A percentile compares a stretch with the other conserved stretches of the same genome.
Evolutionary conservation across 257 asterid species (phyloP).

Genomic region (Marsdenia floribunda): DNA sequence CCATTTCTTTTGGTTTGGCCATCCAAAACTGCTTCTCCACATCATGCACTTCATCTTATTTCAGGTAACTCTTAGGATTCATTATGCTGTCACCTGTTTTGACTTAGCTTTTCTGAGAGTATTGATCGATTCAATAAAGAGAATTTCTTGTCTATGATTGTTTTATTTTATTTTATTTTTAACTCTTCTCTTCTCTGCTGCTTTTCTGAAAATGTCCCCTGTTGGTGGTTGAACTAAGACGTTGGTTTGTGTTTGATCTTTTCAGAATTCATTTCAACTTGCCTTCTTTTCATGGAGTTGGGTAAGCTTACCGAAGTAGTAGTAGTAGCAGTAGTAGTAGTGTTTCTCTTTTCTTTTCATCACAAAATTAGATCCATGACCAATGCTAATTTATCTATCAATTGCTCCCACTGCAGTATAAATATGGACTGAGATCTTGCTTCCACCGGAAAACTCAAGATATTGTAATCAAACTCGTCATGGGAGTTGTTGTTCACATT

Average conservation of each 20-base stretch:
- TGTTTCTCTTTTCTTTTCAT: not conserved
- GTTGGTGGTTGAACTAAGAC: not conserved
- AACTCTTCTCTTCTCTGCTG: not conserved
- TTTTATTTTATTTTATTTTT: no score
- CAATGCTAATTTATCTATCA: conserved; percentile 3
- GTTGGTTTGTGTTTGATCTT: not conserved
- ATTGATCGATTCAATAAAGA: not conserved
- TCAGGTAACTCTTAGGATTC: conserved; percentile 41
- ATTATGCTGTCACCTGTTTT: not conserved
- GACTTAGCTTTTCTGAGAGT: not conserved
- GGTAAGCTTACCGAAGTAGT: conserved; percentile 34
- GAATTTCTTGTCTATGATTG: not conserved
- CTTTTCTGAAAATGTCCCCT: not conserved
- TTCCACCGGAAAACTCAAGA: conserved; percentile 57
- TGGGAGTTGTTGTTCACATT: conserved; percentile 54
- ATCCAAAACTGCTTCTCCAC: conserved; percentile 62
- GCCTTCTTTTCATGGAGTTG: conserved; percentile 76
- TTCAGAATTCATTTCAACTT: conserved; percentile 72
- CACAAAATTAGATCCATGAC: not conserved
- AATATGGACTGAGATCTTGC: conserved; percentile 57
- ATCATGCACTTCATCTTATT: conserved; percentile 66
- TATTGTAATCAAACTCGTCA: conserved; percentile 41
- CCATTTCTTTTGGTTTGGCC: conserved; percentile 63
- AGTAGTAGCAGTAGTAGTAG: no score
- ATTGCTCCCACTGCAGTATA: conserved; percentile 34